Base-by-base conservation (phyloP, 768 basidiomycete genomes). In the Exsudoporus frostii region DNA sequence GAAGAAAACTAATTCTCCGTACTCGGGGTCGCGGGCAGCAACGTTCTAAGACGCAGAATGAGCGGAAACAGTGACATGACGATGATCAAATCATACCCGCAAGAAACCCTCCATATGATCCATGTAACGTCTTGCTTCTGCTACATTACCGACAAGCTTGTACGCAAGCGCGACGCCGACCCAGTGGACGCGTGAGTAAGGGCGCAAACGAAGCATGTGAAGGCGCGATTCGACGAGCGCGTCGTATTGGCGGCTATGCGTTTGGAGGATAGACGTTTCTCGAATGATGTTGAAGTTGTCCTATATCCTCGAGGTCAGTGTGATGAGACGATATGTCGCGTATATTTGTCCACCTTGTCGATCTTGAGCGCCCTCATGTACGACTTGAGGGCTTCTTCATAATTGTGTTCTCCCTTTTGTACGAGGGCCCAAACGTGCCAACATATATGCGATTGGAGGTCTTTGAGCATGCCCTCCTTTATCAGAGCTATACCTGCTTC, bases 381-480 rank as follows among this genome's bases (percentile, higher is more conserved):
- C 24, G 93, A 94, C 64, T 93, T 90, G 63, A 92, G 78, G 1
- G 97, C 94, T 64, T 95, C 93, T 59, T 92, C 91, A 63, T 92
- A 98, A 65, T 96, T 92, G 71, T 90, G 94, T 68, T 97, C 90
- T 9, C 87, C 88, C 70, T 96, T 92, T 69, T 94, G 90, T 20
- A 97, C 84, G 63, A 99, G 86, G 25, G 93, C 97, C 67, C 92
- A 90, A 58, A 98, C 96, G 71, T 99, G 97, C 95, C 97, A 98
- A 66, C 87, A 88, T 66, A 99, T 98, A 65, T 98, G 94, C 19
- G 92, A 94, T 30, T 82, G 86, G 50, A 91, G 73, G 71, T 95
- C 91, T 43, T 85, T 76, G 39, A 83, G 79, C 59, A 92, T 79
- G 53, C 93, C 93, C 61, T 90, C 86, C 75, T 88, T 88, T 59